These are phyloP conservation scores for Pyrenophora teres DNA, from an alignment of 2,329 filamentous ascomycete genomes.

Conservation along the genomic window DNA sequence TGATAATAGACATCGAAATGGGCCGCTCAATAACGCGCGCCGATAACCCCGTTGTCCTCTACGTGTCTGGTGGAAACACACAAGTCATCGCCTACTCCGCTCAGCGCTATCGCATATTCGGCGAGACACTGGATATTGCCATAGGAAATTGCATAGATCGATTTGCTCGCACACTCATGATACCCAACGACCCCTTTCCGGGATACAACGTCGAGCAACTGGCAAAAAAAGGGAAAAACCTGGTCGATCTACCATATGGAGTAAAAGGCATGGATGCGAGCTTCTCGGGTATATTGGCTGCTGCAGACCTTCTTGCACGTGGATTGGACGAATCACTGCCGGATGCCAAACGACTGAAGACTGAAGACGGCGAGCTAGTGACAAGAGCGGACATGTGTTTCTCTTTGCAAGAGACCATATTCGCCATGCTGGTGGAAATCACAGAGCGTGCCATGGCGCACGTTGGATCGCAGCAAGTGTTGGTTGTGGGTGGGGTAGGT, in stretches of 20 bases:
- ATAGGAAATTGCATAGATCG: conserved; percentile 97
- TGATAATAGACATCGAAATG: conserved; percentile 82
- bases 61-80: conserved; percentile 94
- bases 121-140: conserved; percentile 95
- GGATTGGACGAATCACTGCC: conserved; percentile 57
- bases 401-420: conserved; percentile 92
- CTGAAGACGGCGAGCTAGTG: conserved; percentile 61
- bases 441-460: conserved; percentile 99
- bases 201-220: conserved; percentile 98
- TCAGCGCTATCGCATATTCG: conserved; percentile 95
- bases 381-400: conserved; percentile 90
- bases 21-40: conserved; percentile 90
- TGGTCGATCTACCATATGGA: conserved; percentile 90
- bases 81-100: conserved; percentile 97
- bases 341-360: conserved; percentile 49
- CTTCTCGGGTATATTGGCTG: conserved; percentile 88
- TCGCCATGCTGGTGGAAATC: conserved; percentile 96
- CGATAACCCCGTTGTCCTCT: conserved; percentile 88
- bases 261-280: conserved; percentile 99
- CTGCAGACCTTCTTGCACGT: conserved; percentile 77
- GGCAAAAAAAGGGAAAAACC: conserved; percentile 70
- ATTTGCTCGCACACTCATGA: conserved; percentile 87
- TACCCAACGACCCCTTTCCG: conserved; percentile 93
- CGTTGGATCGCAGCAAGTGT: conserved; percentile 84
- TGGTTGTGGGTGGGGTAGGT: conserved; percentile 94